phyloP scores from a whole-genome alignment of 2,329 filamentous ascomycete genomes.

The Tricladium varicosporioides region DNA sequence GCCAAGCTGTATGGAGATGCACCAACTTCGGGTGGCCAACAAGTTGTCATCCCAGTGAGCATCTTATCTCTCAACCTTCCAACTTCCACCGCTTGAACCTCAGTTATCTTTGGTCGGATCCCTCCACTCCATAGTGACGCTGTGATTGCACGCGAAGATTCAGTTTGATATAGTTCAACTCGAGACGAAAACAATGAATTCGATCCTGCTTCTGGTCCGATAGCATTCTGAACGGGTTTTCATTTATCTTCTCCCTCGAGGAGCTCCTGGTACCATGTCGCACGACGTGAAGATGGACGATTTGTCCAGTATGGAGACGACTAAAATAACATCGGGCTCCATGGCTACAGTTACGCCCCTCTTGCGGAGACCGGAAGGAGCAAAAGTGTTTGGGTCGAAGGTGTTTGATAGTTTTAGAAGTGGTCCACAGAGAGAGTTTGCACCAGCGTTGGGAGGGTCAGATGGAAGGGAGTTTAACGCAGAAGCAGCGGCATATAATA shows the following conservation, averaged over 20 bases:
- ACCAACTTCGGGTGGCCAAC: not conserved
- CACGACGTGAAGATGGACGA: constrained; percentile 5
- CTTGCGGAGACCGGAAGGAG: constrained; percentile 21
- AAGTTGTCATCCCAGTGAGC: not conserved
- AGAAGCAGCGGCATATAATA: constrained; percentile 59
- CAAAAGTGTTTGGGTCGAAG: constrained; percentile 18
- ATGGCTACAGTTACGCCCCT: constrained; percentile 28
- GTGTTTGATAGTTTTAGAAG: constrained; percentile 30
- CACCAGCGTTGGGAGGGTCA: constrained; percentile 22
- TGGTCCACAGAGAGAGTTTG: constrained; percentile 18
- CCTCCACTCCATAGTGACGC: not conserved
- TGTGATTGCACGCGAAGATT: not conserved
- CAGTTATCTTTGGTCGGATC: no score
- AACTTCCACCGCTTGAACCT: not conserved
- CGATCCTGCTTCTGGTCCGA: not conserved
- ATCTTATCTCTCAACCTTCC: not conserved
- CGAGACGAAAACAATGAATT: not conserved
- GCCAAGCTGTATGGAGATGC: not conserved
- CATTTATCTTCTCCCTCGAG: not conserved
- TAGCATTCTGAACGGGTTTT: not conserved
- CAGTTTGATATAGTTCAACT: not conserved
- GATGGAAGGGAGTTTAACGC: constrained; percentile 54
- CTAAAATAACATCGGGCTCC: constrained; percentile 23
- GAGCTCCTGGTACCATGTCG: not conserved
- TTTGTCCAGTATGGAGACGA: not conserved